Evolutionary conservation across 1,284 basidiomycete genomes (phyloP), one percentile per base, ranked within the genome.

Genomic region (Leccinum variabile): DNA sequence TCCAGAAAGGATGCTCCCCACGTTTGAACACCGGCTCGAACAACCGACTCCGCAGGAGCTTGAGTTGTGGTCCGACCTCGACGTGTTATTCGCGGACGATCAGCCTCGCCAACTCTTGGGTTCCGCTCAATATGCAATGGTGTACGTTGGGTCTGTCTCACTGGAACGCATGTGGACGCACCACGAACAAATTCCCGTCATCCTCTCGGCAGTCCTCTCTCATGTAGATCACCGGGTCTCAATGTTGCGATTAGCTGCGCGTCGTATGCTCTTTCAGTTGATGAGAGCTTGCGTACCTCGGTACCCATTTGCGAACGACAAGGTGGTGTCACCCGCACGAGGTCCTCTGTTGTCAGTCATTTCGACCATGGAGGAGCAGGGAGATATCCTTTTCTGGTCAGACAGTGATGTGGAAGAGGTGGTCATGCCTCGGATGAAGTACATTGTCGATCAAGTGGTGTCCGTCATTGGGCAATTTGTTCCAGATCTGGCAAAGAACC

Each of bases 111-210:
- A 89, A 61, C 73, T 88, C 63, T 75, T 97, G 52, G 88, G 87
- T 16, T 86, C 91, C 0, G 94, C 93, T 1, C 95, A 97, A 71
- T 91, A 94, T 69, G 94, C 95, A 0, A 84, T 96, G 74, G 80
- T 96, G 6, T 95, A 95, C 71, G 82, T 97, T 28, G 88, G 90
- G 1, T 92, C 96, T 68, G 84, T 94, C 39, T 85, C 93, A 0
- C 80, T 95, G 18, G 89, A 94, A 65, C 85, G 90, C 18, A 84
- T 88, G 61, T 92, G 90, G 84, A 91, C 94, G 65, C 80, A 91
- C 64, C 81, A 84, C 52, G 78, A 84, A 18, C 85, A 90, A 60
- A 78, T 98, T 5, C 89, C 94, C 0, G 77, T 84, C 5, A 80
- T 98, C 25, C 83, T 98, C 25, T 93, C 96, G 65, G 88, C 88